phyloP scores from a whole-genome alignment of 495 filamentous ascomycete genomes.

The Neurospora sp. region DNA sequence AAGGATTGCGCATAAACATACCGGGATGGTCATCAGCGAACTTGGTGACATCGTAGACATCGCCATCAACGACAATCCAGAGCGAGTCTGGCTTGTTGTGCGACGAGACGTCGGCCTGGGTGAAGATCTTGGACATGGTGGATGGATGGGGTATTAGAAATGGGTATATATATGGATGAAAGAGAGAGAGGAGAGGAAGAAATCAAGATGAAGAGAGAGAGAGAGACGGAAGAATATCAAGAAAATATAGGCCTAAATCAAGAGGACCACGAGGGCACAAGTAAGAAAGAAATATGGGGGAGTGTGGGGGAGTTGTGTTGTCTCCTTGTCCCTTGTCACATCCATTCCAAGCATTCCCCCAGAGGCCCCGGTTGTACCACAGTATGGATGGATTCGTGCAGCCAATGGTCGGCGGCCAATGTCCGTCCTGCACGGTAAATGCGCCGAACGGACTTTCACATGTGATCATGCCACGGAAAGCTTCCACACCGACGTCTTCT shows the following conservation, averaged over 20 bases:
- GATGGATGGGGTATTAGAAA: neutral
- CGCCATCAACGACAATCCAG: constrained; percentile 87
- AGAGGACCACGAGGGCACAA: neutral
- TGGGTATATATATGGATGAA: constrained; percentile 2
- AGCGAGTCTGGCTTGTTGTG: constrained; percentile 80
- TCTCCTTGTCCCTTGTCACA: neutral
- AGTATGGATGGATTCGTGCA: neutral
- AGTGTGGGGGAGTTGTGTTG: neutral
- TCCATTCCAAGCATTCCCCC: neutral
- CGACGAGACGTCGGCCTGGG: constrained; percentile 72
- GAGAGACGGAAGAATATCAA: neutral
- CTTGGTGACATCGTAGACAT: constrained; percentile 92
- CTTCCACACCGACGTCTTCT: neutral
- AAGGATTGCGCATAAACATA: constrained; percentile 19
- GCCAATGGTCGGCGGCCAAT: neutral
- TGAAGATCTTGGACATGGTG: constrained; percentile 79
- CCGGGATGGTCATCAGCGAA: constrained; percentile 92
- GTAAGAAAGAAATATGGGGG: neutral
- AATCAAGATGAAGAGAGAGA: neutral
- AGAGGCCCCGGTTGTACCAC: neutral
- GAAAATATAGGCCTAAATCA: neutral
- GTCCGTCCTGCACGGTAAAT: neutral
- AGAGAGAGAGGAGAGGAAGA: neutral
- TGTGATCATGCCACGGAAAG: neutral
- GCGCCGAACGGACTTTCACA: neutral